Percentiles rank a stretch among this genome's conserved stretches.
Evolutionary conservation across 768 basidiomycete genomes (phyloP).

Genomic region (Amyloporia xantha): DNA sequence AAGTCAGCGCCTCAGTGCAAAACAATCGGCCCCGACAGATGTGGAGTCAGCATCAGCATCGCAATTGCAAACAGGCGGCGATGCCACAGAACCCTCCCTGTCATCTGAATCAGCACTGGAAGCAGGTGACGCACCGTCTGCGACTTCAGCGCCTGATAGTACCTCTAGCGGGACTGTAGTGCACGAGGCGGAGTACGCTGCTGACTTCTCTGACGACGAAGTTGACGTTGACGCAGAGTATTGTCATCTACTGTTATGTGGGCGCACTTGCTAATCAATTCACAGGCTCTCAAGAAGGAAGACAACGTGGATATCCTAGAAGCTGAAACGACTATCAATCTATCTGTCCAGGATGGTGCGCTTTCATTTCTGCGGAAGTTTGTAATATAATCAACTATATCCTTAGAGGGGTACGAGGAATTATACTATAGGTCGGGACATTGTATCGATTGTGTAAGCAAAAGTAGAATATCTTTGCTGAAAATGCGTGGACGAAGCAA

Average conservation of each 20-base stretch:
- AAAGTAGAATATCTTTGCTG: too few species aligned
- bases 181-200: constrained; percentile 52
- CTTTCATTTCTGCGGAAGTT: too few species aligned
- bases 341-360: constrained; percentile 75
- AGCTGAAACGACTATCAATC: constrained; percentile 79
- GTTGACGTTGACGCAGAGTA: constrained; percentile 78
- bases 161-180: constrained; percentile 52
- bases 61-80: not conserved
- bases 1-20: constrained; percentile 78
- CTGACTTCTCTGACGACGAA: constrained; percentile 81
- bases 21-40: constrained; percentile 30
- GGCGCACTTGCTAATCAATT: not conserved
- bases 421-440: too few species aligned
- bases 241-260: constrained; percentile 4
- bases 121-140: not conserved
- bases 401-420: too few species aligned
- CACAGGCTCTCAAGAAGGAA: constrained; percentile 78
- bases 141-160: constrained; percentile 32
- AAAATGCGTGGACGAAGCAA: too few species aligned
- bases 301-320: constrained; percentile 64
- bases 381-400: too few species aligned
- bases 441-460: too few species aligned
- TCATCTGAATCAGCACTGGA: not conserved
- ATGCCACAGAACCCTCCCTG: not conserved
- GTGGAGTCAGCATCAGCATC: not conserved